These are phyloP conservation scores for Aspergillus puulaauensis DNA, from an alignment of 2,329 filamentous ascomycete species.

Conservation along the genomic window DNA sequence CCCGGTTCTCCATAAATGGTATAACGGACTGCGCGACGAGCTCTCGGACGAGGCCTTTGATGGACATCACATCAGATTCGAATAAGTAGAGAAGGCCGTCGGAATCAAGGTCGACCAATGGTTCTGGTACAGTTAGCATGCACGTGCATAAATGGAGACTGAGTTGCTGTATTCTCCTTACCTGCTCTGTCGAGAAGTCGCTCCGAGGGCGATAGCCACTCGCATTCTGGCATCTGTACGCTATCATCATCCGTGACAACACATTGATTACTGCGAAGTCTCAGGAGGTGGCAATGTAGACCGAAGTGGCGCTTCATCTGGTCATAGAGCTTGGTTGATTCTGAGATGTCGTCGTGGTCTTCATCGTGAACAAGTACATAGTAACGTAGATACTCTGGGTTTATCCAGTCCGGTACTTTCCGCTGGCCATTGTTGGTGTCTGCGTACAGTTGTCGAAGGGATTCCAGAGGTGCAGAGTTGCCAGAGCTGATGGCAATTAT, in stretches of 20 bases:
- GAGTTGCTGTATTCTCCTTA: constrained; percentile 26
- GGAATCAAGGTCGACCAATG: constrained; percentile 62
- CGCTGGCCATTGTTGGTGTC: constrained; percentile 77
- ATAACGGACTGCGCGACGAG: constrained; percentile 94
- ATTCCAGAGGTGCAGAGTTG: constrained; percentile 79
- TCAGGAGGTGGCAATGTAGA: constrained; percentile 86
- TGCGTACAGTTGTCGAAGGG: constrained; percentile 77
- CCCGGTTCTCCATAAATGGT: constrained; percentile 91
- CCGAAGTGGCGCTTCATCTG: constrained; percentile 99
- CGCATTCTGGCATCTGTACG: constrained; percentile 72
- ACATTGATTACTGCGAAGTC: constrained; percentile 80
- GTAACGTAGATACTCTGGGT: constrained; percentile 89
- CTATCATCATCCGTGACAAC: constrained; percentile 90
- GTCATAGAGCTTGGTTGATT: constrained; percentile 87
- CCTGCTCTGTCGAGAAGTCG: constrained; percentile 70
- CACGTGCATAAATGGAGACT: too few relatives aligned
- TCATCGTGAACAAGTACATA: constrained; percentile 97
- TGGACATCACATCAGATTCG: constrained; percentile 85
- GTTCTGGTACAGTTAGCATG: constrained; percentile 26
- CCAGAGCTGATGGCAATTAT: constrained; percentile 93
- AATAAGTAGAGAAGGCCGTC: constrained; percentile 74
- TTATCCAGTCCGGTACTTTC: constrained; percentile 78
- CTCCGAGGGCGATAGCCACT: constrained; percentile 87
- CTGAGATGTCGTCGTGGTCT: constrained; percentile 86
- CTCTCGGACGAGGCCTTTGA: constrained; percentile 86